Conservation (phyloP, 805 yeast species). For the Wickerhamomyces pijperi region DNA sequence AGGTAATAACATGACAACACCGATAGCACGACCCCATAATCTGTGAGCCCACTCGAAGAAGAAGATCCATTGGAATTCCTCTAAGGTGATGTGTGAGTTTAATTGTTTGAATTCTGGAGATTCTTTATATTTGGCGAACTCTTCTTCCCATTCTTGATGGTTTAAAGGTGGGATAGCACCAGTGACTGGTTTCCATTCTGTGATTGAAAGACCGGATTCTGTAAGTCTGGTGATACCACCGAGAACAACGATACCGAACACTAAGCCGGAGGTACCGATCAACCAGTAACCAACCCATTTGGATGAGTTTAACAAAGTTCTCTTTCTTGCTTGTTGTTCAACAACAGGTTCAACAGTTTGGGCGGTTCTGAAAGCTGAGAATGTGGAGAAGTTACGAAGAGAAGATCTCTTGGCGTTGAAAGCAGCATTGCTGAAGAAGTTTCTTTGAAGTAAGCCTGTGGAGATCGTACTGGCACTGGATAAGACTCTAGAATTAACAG, state of each 20-base stretch:
- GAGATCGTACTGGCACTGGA: constrained; percentile 1
- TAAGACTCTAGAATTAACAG: constrained; percentile 4
- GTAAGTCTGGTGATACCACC: constrained; percentile 95
- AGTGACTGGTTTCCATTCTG: constrained; percentile 98
- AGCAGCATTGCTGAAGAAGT: not conserved
- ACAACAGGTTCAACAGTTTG: constrained; percentile 1
- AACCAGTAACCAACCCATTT: constrained; percentile 78
- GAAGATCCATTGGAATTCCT: constrained; percentile 90
- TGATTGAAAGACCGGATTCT: constrained; percentile 90
- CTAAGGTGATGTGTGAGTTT: constrained; percentile 79
- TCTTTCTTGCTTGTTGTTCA: constrained; percentile 6
- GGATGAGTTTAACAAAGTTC: constrained; percentile 20
- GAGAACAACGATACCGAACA: constrained; percentile 89
- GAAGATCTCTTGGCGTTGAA: constrained; percentile 1
- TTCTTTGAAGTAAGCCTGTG: constrained; percentile 1
- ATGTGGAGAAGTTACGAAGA: constrained; percentile 5
- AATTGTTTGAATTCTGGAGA: constrained; percentile 88
- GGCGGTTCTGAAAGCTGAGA: constrained; percentile 3
- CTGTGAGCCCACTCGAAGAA: constrained; percentile 98
- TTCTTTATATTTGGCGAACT: constrained; percentile 67
- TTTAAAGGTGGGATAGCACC: constrained; percentile 86
- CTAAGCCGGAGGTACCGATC: constrained; percentile 75
- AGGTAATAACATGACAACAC: constrained; percentile 72
- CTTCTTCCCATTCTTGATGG: constrained; percentile 75
- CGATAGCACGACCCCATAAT: constrained; percentile 84